Evolutionary conservation across 192 early-diverging fungal genomes (phyloP).

Genomic region (Dimargaris verticillata): DNA sequence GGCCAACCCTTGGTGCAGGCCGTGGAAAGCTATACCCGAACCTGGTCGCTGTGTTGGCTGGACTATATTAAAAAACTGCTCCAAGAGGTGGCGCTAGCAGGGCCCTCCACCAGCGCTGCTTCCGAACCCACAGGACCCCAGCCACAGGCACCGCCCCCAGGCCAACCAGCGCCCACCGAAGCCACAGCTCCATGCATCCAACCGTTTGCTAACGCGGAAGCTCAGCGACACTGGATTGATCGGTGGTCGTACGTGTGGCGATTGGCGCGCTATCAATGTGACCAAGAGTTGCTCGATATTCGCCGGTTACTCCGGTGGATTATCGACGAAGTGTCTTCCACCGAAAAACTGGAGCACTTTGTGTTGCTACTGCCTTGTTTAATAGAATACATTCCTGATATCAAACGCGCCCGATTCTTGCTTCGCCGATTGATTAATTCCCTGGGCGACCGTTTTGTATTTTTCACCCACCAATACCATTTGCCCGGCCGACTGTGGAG

Average conservation of each 20-base stretch:
- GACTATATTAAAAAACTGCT: background rate
- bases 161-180: too few species aligned
- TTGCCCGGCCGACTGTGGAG: slow-evolving; percentile 13
- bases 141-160: too few species aligned
- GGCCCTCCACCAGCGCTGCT: background rate
- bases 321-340: slow-evolving; percentile 16
- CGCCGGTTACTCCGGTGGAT: slow-evolving; percentile 26
- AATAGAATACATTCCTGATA: slow-evolving; percentile 20
- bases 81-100: background rate
- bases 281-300: slow-evolving; percentile 26
- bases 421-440: slow-evolving; percentile 25
- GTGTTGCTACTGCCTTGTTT: slow-evolving; percentile 20
- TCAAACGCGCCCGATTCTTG: slow-evolving; percentile 24
- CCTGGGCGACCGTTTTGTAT: slow-evolving; percentile 14
- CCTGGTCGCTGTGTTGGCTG: slow-evolving; percentile 15
- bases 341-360: slow-evolving; percentile 18
- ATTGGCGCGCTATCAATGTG: slow-evolving; percentile 22
- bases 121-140: too few species aligned
- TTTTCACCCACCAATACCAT: slow-evolving; percentile 13
- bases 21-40: slow-evolving; percentile 14
- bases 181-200: too few species aligned
- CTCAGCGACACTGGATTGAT: slow-evolving; percentile 13
- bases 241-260: slow-evolving; percentile 19
- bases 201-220: too few species aligned
- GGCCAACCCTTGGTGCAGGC: background rate